Base-by-base conservation (phyloP, 352 stramenopile genomes). In the Aphanomyces invadans region DNA sequence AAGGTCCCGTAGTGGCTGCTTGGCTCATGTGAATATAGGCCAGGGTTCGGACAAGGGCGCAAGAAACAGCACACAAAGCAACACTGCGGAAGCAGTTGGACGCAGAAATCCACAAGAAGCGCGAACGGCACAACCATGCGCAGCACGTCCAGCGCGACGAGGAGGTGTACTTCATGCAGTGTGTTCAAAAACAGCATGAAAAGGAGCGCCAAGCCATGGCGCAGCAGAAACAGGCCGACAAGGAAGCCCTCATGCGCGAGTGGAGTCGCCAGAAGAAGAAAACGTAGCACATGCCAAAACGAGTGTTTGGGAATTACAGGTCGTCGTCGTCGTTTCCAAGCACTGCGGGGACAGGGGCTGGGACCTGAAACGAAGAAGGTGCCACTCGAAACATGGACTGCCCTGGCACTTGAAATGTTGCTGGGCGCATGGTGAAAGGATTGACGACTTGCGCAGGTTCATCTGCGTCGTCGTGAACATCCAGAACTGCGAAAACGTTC, bases 401-500 rank as follows among this genome's bases (percentile, higher is more conserved):
- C 23, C 36, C 36, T 15, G 21, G 12, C 15, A 67, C 57, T 29
- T 67, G 60, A 48, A 67, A 67, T 28, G 46, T 59, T 10, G 60
- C 28, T 3, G 60, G 39, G 0, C n/a, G 60, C 49, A 52, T 46
- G 19, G 49, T 9, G 29, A 57, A 57, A 1, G 25, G 25, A 7
- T 21, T 32, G 19, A 21, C 25, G 29, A 29, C 49, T 29, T 9
- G 49, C 36, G 44, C 19, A 15, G 36, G 7, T 7, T 7, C 36
- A 42, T 42, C 15, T 7, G 36, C 15, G 39, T 62, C 54, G 10
- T 67, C 60, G 31, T 42, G 12, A 19, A 57, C 60, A 17, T 67
- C 60, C 21, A 55, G 39, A 7, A 67, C 60, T 17, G 28, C 60
- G 31, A 67, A 67, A 23, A 57, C 60, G 26, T 67, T 67, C 4